Evolutionary conservation across 208 protist genomes (phyloP).

Genomic region (Phytomonas sp.): DNA sequence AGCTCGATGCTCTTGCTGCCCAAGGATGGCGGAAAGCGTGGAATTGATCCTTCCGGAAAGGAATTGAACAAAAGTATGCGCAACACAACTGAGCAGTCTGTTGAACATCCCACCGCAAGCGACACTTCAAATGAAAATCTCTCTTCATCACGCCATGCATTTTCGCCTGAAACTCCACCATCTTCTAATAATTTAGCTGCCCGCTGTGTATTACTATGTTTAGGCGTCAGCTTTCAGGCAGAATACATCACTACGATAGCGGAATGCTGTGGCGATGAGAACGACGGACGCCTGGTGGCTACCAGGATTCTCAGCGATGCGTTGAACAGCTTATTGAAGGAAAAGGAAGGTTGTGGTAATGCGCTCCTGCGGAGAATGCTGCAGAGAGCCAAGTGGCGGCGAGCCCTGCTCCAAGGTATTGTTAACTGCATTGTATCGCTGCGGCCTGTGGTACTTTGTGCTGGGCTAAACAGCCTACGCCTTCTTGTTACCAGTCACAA

Average conservation of each 20-base stretch:
- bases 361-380: slow-evolving; percentile 34
- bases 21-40: neutral
- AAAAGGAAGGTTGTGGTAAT: slow-evolving; percentile 10
- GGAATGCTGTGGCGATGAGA: slow-evolving; percentile 55
- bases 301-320: slow-evolving; percentile 57
- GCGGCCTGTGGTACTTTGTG: slow-evolving; percentile 74
- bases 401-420: slow-evolving; percentile 79
- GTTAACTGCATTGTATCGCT: slow-evolving; percentile 84
- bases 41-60: neutral
- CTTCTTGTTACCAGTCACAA: slow-evolving; percentile 53
- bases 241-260: slow-evolving; percentile 63
- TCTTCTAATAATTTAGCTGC: slow-evolving; percentile 12
- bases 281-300: slow-evolving; percentile 56
- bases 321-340: slow-evolving; percentile 24
- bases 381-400: slow-evolving; percentile 26
- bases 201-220: slow-evolving; percentile 22
- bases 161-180: slow-evolving; percentile 7
- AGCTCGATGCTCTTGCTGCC: slow-evolving; percentile 1
- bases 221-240: slow-evolving; percentile 46
- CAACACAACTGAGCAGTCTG: neutral
- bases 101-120: neutral
- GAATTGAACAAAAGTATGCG: neutral
- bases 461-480: slow-evolving; percentile 84
- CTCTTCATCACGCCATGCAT: slow-evolving; percentile 5
- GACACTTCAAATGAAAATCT: slow-evolving; percentile 9